Percentiles rank a stretch among this genome's conserved stretches.
Conservation (phyloP, 352 stramenopile genomes). For the Ochromonadaceae sp. region DNA sequence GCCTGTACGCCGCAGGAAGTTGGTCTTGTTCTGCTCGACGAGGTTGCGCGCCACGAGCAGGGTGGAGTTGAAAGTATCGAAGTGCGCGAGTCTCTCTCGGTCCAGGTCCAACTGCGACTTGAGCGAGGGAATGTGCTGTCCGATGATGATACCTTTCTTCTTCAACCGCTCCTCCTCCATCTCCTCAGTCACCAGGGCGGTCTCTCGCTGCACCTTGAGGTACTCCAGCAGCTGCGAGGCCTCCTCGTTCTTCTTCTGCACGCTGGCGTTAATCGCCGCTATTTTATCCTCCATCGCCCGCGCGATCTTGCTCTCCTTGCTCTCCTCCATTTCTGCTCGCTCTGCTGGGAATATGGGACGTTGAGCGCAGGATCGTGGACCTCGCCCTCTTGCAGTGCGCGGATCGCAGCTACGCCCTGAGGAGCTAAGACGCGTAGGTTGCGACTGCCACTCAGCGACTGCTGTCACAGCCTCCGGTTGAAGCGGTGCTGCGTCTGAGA, state of each 20-base stretch:
- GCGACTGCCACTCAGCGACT: too few relatives aligned
- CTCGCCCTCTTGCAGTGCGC: too few relatives aligned
- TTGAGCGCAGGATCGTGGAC: too few relatives aligned
- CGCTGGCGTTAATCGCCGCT: too few relatives aligned
- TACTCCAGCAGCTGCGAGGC: background rate
- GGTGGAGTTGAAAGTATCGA: background rate
- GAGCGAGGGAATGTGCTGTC: slow-evolving; percentile 16
- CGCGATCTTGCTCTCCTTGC: too few relatives aligned
- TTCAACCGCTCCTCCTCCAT: slow-evolving; percentile 14
- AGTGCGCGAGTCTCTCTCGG: background rate
- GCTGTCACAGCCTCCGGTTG: too few relatives aligned
- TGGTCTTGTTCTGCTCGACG: background rate
- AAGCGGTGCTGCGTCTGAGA: too few relatives aligned
- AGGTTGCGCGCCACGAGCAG: background rate
- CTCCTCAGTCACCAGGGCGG: background rate
- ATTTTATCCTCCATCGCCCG: too few relatives aligned
- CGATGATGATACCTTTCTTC: slow-evolving; percentile 6
- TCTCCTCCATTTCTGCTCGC: too few relatives aligned
- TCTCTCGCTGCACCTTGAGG: background rate
- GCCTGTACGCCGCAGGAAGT: slow-evolving; percentile 1
- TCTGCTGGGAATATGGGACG: too few relatives aligned
- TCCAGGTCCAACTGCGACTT: background rate
- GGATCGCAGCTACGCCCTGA: too few relatives aligned
- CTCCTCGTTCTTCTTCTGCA: slow-evolving; percentile 8
- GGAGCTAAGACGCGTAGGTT: too few relatives aligned